Evolutionary conservation across 768 basidiomycete species (phyloP).

Genomic region (Calocybe cyanea): DNA sequence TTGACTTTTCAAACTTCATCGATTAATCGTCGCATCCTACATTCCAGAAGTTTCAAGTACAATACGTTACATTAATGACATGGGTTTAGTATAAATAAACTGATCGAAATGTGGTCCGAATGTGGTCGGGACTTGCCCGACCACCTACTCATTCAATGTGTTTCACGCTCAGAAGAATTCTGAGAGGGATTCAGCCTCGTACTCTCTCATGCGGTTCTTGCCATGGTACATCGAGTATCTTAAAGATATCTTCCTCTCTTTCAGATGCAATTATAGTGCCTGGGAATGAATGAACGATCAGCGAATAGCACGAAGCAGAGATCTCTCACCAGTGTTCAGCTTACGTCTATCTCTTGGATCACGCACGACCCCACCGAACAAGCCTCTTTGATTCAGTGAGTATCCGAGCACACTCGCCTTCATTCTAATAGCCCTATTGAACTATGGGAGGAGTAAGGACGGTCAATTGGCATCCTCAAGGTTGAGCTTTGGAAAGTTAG

Average conservation of each 20-base stretch:
- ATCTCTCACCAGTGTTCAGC: conserved; percentile 49
- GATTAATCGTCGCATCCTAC: no score
- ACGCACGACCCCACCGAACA: conserved; percentile 70
- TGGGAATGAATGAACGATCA: conserved; percentile 20
- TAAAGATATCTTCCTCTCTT: conserved; percentile 86
- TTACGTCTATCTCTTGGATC: conserved; percentile 63
- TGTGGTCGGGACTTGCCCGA: no score
- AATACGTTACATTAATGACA: no score
- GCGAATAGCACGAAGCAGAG: neutral
- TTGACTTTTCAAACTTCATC: no score
- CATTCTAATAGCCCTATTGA: conserved; percentile 84
- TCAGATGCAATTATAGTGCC: conserved; percentile 73
- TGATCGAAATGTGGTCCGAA: no score
- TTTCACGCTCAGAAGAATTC: no score
- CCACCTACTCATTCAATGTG: no score
- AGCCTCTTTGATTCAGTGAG: conserved; percentile 83
- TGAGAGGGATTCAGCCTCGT: conserved; percentile 34
- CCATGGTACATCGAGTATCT: conserved; percentile 75
- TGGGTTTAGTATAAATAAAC: no score
- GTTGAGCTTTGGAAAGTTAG: neutral
- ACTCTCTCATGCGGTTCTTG: conserved; percentile 77
- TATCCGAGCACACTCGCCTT: conserved; percentile 81
- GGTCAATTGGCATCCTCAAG: no score
- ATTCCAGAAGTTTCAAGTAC: no score
- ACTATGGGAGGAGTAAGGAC: no score